A percentile compares a stretch with the other conserved stretches of the same genome.
phyloP scores from a whole-genome alignment of 2,329 filamentous ascomycete species.

The Talaromyces sp. region DNA sequence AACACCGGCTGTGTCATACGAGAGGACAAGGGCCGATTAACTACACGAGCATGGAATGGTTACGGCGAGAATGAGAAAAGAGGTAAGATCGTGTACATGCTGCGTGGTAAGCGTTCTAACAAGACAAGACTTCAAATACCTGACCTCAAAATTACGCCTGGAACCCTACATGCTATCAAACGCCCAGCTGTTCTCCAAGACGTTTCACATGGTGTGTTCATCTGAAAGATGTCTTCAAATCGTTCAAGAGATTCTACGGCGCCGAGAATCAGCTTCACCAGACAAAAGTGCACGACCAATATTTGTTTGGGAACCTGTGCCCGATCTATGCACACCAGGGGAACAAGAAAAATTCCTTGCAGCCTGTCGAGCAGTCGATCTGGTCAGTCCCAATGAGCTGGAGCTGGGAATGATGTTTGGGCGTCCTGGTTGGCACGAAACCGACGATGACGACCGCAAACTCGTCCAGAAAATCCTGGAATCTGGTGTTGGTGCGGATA shows the following conservation, averaged over 20 bases:
- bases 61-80: conserved; percentile 69
- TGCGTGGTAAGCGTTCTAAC: conserved; percentile 10
- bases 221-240: conserved; percentile 72
- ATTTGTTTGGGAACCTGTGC: conserved; percentile 94
- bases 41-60: conserved; percentile 89
- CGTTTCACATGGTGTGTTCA: conserved; percentile 86
- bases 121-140: conserved; percentile 71
- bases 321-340: conserved; percentile 74
- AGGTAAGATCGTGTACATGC: conserved; percentile 32
- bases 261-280: conserved; percentile 40
- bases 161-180: conserved; percentile 67
- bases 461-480: conserved; percentile 36
- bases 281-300: conserved; percentile 55
- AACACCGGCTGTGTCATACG: conserved; percentile 69
- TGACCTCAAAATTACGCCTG: conserved; percentile 79
- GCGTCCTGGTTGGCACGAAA: conserved; percentile 35
- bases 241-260: conserved; percentile 63
- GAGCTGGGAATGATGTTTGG: conserved; percentile 88
- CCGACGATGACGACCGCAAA: conserved; percentile 26
- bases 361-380: conserved; percentile 54
- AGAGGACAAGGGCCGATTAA: conserved; percentile 62
- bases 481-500: conserved; percentile 36
- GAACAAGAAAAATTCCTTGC: conserved; percentile 52
- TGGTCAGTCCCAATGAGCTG: conserved; percentile 75
- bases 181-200: conserved; percentile 64